phyloP scores from a whole-genome alignment of 345 rosid genomes.

The Eucalyptus polyanthemos region DNA sequence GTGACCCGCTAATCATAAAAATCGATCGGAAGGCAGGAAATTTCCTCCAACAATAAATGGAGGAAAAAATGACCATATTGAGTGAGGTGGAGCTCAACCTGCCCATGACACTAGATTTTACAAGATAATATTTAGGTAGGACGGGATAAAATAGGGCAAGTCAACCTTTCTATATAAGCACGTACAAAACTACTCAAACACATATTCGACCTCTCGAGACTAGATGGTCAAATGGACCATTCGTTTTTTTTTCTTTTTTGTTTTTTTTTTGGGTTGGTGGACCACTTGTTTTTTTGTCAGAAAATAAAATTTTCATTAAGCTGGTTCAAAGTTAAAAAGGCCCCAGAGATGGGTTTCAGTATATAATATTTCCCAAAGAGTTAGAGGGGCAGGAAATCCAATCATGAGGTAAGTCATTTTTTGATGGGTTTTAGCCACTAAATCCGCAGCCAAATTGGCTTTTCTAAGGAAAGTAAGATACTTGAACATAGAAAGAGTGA shows the following conservation, averaged over 20 bases:
- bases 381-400: background rate
- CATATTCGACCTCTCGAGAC: background rate
- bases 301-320: background rate
- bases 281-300: no score
- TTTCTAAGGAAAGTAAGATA: background rate
- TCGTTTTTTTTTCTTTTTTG: no score
- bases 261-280: no score
- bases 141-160: accelerated
- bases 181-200: background rate
- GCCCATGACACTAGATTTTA: background rate
- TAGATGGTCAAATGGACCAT: background rate
- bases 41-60: background rate
- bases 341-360: background rate
- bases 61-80: background rate
- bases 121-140: background rate
- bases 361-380: background rate
- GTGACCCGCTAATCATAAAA: background rate
- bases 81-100: background rate
- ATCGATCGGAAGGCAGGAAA: background rate
- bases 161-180: background rate
- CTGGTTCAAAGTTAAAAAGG: background rate
- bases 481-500: background rate
- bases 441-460: background rate
- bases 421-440: background rate
- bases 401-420: background rate